phyloP scores from a whole-genome alignment of 2,329 filamentous ascomycete species.

The Fusarium nelsonii region DNA sequence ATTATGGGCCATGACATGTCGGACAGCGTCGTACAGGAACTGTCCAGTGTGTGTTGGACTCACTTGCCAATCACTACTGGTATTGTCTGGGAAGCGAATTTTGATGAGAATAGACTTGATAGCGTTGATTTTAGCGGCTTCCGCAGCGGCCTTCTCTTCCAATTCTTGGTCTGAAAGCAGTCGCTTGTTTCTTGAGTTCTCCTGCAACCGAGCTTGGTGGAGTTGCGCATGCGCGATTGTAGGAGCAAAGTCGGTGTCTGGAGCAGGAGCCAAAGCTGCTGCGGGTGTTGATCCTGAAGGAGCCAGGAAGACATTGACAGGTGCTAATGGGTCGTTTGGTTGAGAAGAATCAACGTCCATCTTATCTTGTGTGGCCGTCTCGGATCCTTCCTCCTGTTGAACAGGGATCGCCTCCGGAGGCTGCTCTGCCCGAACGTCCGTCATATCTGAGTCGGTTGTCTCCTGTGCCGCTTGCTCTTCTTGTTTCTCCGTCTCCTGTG shows the following conservation, averaged over 20 bases:
- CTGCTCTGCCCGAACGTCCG: constrained; percentile 30
- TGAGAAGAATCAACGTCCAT: constrained; percentile 44
- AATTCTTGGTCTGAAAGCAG: constrained; percentile 87
- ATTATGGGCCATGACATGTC: constrained; percentile 74
- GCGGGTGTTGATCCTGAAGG: constrained; percentile 79
- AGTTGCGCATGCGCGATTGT: constrained; percentile 81
- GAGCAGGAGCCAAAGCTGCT: constrained; percentile 75
- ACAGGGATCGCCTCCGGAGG: constrained; percentile 4
- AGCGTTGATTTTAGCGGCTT: constrained; percentile 73
- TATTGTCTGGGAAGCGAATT: constrained; percentile 89
- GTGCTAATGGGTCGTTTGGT: constrained; percentile 56
- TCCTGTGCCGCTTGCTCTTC: constrained; percentile 21
- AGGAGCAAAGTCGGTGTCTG: constrained; percentile 81
- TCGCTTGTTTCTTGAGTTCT: constrained; percentile 76
- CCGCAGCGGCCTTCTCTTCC: constrained; percentile 74
- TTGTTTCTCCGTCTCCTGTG: constrained; percentile 24
- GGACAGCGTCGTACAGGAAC: constrained; percentile 80
- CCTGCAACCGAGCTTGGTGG: constrained; percentile 76
- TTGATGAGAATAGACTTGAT: constrained; percentile 79
- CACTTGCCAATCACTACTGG: constrained; percentile 79
- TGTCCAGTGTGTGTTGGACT: constrained; percentile 75
- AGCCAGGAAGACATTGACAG: constrained; percentile 81
- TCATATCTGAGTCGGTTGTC: constrained; percentile 43
- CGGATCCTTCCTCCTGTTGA: constrained; percentile 14
- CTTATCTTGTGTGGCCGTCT: constrained; percentile 5